Conservation (phyloP, 139 green algal genomes). For the Micromonas commoda region DNA sequence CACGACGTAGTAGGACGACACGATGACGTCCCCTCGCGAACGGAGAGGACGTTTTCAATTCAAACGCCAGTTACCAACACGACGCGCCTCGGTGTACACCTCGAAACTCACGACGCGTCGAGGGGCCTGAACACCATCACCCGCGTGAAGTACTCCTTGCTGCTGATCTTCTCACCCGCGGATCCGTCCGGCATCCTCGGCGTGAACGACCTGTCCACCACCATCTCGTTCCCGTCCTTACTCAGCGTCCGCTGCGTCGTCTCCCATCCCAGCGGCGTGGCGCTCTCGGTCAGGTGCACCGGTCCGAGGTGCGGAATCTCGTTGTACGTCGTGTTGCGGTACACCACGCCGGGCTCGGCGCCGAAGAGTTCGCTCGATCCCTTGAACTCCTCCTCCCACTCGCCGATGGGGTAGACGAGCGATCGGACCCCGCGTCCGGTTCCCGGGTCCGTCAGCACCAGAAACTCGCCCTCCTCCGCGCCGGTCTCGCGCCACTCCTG, state of each 20-base stretch:
- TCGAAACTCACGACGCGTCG: neutral
- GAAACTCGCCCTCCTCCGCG: neutral
- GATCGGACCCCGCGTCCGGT: neutral
- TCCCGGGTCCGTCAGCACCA: neutral
- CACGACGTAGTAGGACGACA: neutral
- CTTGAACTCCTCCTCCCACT: constrained; percentile 4
- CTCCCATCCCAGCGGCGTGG: constrained; percentile 8
- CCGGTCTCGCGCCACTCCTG: neutral
- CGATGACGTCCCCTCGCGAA: no score
- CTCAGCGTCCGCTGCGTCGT: neutral
- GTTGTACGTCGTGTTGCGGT: neutral
- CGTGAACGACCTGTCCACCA: neutral
- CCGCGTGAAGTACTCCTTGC: neutral
- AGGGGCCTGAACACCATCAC: neutral
- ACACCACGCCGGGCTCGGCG: neutral
- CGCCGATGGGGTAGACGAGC: constrained; percentile 4
- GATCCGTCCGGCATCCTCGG: neutral
- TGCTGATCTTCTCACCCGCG: neutral
- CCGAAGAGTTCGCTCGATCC: neutral
- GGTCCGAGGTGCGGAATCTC: neutral
- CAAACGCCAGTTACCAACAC: no score
- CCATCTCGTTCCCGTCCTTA: neutral
- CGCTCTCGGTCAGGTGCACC: constrained; percentile 3
- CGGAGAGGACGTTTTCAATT: no score
- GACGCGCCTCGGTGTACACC: no score